Base-by-base conservation (phyloP, 1,284 basidiomycete species). In the Coniferiporia sulphurascens region DNA sequence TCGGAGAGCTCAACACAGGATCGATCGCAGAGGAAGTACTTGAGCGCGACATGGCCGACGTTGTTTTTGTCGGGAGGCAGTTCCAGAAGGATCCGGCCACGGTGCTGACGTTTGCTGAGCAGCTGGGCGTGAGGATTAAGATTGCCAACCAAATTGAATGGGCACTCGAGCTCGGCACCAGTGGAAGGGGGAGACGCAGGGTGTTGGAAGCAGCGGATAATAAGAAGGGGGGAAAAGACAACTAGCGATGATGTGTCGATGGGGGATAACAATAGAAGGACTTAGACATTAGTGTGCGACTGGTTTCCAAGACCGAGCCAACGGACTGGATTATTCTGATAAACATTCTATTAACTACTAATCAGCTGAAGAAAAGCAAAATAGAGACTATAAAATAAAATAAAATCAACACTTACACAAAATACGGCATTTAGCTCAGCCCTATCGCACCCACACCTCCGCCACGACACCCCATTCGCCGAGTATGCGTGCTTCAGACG, bases 391-490 rank as follows among this genome's bases (percentile, higher is more conserved):
- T 43, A 9, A 9, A 46, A n/a, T 4, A n/a, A 17, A 8, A 4
- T 41, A 41, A 12, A 41, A 17, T n/a, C 17, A 17, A 15, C 44
- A 46, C 15, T 46, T 46, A 46, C 44, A 46, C 17, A 3, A 9
- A 19, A 46, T 46, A 27, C 8, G 13, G 4, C 19, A 21, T 17
- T 46, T 2, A 46, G 22, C 21, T 19, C n/a, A 41, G 38, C 38
- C 35, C 19, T 45, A 57, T 43, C 52, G 55, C 52, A 88, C 79
- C 86, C 86, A 89, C 36, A 87, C 69, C 69, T 90, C 87, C 10
- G 78, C 81, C 46, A 90, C 71, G 5, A 85, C 74, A 61, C 84
- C 85, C 77, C 87, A 84, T 72, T 90, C 86, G 65, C 80, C 85
- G 64, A 90, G 65, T 27, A 75, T 76, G 56, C 73, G 73, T 22